Conservation (phyloP, 108 stramenopile genomes). For the Cyclotella choctawhatcheeana region DNA sequence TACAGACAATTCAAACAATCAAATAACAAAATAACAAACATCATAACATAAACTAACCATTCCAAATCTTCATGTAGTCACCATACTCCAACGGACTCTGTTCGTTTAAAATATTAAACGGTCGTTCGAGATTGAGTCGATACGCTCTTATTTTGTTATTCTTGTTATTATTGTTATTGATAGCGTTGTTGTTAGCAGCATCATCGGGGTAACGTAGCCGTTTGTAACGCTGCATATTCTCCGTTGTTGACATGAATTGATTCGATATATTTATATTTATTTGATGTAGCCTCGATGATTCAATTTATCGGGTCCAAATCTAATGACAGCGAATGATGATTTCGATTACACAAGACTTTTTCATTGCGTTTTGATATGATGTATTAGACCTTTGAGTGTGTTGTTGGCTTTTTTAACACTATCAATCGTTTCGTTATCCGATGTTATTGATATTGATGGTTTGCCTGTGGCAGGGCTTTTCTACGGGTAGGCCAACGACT, state of each 20-base stretch:
- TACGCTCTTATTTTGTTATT: not conserved
- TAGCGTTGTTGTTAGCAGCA: not conserved
- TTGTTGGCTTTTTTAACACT: not conserved
- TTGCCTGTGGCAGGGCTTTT: not conserved
- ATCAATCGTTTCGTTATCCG: too few species aligned
- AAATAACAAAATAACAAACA: not conserved
- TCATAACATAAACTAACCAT: not conserved
- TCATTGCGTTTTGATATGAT: not conserved
- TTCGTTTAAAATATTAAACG: conserved; percentile 41
- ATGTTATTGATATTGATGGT: not conserved
- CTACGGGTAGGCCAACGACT: too few species aligned
- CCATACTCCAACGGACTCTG: conserved; percentile 49
- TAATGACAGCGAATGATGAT: too few species aligned
- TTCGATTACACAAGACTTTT: too few species aligned
- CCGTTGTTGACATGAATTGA: not conserved
- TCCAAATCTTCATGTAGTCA: conserved; percentile 48
- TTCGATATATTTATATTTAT: too few species aligned
- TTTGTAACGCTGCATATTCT: conserved; percentile 9
- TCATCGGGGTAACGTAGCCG: conserved; percentile 1
- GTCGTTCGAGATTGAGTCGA: conserved; percentile 51
- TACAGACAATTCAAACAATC: not conserved
- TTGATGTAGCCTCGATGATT: too few species aligned
- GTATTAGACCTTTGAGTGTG: not conserved
- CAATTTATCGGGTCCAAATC: not conserved
- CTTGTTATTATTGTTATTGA: not conserved